phyloP scores from a whole-genome alignment of 805 yeast genomes.

The Starmerella floricola region DNA sequence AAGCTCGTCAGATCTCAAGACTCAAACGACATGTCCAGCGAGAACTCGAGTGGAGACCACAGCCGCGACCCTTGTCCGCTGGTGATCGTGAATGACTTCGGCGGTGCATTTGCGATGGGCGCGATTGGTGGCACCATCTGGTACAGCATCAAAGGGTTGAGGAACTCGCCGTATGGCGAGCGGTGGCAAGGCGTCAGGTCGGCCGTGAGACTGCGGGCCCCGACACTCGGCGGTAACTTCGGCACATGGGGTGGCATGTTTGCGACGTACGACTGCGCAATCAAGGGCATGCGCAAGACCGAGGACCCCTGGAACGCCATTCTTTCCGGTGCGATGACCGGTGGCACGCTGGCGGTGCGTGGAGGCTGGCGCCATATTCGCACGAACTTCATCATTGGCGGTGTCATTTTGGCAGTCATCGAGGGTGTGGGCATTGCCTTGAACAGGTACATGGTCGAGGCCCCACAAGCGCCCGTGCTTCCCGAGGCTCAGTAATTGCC shows the following conservation, averaged over 20 bases:
- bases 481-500: slow-evolving; percentile 22
- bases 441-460: slow-evolving; percentile 74
- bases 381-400: slow-evolving; percentile 95
- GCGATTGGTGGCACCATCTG: slow-evolving; percentile 96
- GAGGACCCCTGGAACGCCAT: slow-evolving; percentile 98
- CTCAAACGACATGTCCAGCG: slow-evolving; percentile 3
- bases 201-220: slow-evolving; percentile 92
- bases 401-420: slow-evolving; percentile 86
- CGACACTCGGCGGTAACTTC: slow-evolving; percentile 96
- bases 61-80: slow-evolving; percentile 98
- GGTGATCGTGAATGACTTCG: slow-evolving; percentile 90
- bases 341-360: slow-evolving; percentile 95
- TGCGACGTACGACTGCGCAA: slow-evolving; percentile 89
- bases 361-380: slow-evolving; percentile 97
- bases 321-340: slow-evolving; percentile 94
- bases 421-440: slow-evolving; percentile 98
- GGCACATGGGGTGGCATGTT: slow-evolving; percentile 99
- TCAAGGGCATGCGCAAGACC: slow-evolving; percentile 89
- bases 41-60: slow-evolving; percentile 56
- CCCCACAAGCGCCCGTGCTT: slow-evolving; percentile 36
- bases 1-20: not conserved
- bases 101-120: slow-evolving; percentile 99
- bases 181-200: slow-evolving; percentile 78
- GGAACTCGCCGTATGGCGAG: slow-evolving; percentile 94
- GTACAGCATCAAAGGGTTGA: slow-evolving; percentile 98